phyloP scores from a whole-genome alignment of 2,329 filamentous ascomycete genomes.

The Xenoacremonium recifei region DNA sequence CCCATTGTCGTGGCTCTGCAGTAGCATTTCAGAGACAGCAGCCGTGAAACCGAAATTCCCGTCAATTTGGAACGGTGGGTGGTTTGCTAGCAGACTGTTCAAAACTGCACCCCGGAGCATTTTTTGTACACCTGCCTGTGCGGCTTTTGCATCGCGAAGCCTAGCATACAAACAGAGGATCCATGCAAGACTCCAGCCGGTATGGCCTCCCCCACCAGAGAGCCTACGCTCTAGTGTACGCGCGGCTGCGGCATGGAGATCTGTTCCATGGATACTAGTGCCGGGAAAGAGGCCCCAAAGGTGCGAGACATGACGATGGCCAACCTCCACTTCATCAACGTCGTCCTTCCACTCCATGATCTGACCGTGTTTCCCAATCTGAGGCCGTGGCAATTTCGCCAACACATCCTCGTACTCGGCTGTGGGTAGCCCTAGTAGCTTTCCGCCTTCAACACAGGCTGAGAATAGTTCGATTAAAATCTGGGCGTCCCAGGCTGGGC shows the following conservation, averaged over 20 bases:
- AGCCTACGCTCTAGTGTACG: conserved; percentile 28
- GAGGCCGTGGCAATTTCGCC: not conserved
- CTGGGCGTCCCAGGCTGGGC: conserved; percentile 15
- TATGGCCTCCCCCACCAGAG: conserved; percentile 41
- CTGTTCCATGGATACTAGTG: conserved; percentile 16
- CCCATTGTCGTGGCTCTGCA: conserved; percentile 13
- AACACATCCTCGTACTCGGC: not conserved
- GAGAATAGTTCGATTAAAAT: conserved; percentile 17
- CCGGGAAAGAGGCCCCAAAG: conserved; percentile 49
- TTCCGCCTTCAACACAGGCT: not conserved
- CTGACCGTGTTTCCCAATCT: conserved; percentile 14
- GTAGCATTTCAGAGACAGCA: conserved; percentile 19
- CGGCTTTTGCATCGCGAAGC: conserved; percentile 22
- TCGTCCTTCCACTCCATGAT: conserved; percentile 42
- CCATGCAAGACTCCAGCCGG: conserved; percentile 53
- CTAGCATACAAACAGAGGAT: conserved; percentile 48
- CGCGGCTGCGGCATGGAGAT: conserved; percentile 26
- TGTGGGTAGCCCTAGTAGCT: conserved; percentile 10
- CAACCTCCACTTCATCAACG: conserved; percentile 41
- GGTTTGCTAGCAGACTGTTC: conserved; percentile 18
- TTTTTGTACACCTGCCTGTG: conserved; percentile 13
- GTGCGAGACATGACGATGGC: conserved; percentile 51
- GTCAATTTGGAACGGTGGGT: conserved; percentile 29
- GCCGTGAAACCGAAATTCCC: conserved; percentile 27
- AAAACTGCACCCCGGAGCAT: conserved; percentile 15